Base-by-base conservation (phyloP, 768 basidiomycete genomes). In the Rubroboletus satanas region DNA sequence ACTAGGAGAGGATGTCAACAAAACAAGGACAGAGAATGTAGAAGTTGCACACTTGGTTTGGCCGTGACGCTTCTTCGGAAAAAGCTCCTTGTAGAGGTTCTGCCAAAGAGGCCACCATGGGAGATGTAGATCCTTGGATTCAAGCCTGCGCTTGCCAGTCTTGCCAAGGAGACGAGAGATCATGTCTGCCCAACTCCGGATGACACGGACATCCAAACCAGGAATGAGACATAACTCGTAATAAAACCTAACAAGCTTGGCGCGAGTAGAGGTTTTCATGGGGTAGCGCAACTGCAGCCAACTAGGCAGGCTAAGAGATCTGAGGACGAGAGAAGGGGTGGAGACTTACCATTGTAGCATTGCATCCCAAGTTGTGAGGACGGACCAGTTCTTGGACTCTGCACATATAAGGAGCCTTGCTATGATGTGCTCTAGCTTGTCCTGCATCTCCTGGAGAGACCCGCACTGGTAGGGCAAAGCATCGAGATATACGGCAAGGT, bases 211-310 rank as follows among this genome's bases (percentile, higher is more conserved):
- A 50, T 93, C 89, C 49, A 91, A 74, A 46, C 89, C 89, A 43
- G 90, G 90, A 8, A 89, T 67, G 33, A 90, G 72, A 67, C 81
- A 83, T n/a, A 93, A 71, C 63, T 92, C 87, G 63, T 88, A 92
- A 71, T 91, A 91, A 45, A 93, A 72, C 36, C 77, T 51, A 14
- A 84, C 87, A 50, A 93, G 81, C 67, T 83, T 85, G 21, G 85
- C 83, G 17, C 90, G 86, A 44, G 82, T 83, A 32, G 82, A 62
- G 54, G 81, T 88, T 42, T 79, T 71, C 62, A 93, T 80, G 4
- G 90, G 90, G 69, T 92, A 93, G 38, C 83, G 83, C 83, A 92
- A 83, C 60, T 86, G 74, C 45, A 92, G 68, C 90, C 90, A 93
- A 70, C 90, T 92, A 35, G 35, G 41, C 31, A 28, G 31, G n/a